Evolutionary conservation across 2,329 filamentous ascomycete species (phyloP), one percentile per base, ranked within the genome.

Genomic region (Stagonosporopsis rhizophila): DNA sequence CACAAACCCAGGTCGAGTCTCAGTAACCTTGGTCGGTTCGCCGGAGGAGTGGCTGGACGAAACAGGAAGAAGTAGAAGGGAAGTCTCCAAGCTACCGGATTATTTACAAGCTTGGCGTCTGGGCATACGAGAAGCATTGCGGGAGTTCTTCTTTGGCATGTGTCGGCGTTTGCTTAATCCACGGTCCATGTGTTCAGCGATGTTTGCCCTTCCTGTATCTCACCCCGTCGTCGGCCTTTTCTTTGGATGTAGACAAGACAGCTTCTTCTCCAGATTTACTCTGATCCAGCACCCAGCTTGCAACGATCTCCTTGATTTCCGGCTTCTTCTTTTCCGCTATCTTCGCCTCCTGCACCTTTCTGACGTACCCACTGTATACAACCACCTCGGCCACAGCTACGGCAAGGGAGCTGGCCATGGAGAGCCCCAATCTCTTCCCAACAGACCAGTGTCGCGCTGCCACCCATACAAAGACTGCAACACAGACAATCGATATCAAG

Each of bases 401-500:
- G 0, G 90, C 69, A 1, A 88, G 77, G 58, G 87, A 88, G 1
- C 90, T 89, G 6, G 83, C 85, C 79, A 95, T 82, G 28, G 89
- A 89, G 45, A 93, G 75, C 35, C 89, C 88, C 58, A 95, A 71
- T 23, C 91, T 80, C 39, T 86, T 83, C 0, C 90, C 87, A 1
- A 88, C 84, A 60, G 83, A 88, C 90, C 90, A 94, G 83, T 89
- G 90, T 46, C 87, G 82, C 1, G 89, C 89, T 15, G 84, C 83
- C n/a, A 92, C 82, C 91, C 90, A 95, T 30, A 95, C 83, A 7
- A 89, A 90, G 2, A 84, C 87, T 2, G 87, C 89, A 46, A 89
- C 90, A 40, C 93, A 91, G 2, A 94, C 79, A 49, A 97, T 90
- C 47, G 91, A 96, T 49, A 96, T 82, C 35, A 97, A 79, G 46